phyloP scores from a whole-genome alignment of 331 rosid genomes.

The Stylosanthes scabra region DNA sequence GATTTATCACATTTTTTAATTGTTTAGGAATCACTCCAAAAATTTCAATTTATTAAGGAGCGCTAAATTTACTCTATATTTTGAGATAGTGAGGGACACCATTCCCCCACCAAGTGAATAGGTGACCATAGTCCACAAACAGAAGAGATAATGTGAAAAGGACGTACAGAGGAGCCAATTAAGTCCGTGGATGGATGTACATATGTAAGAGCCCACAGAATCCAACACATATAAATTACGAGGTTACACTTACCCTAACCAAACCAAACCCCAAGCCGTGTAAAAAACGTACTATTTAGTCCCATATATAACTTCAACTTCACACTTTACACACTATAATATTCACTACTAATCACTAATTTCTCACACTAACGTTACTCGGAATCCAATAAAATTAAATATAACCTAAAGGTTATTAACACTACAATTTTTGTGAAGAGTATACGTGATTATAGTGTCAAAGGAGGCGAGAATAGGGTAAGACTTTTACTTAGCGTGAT shows the following conservation, averaged over 20 bases:
- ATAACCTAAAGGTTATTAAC: neutral
- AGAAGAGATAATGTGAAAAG: conserved; percentile 11
- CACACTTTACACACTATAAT: neutral
- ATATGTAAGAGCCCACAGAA: neutral
- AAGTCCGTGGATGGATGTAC: neutral
- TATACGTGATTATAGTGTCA: neutral
- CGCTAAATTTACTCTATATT: neutral
- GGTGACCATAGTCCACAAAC: neutral
- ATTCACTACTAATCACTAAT: neutral
- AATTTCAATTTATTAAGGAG: too few species aligned
- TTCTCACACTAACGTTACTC: neutral
- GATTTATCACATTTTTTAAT: too few species aligned
- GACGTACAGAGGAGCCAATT: conserved; percentile 22
- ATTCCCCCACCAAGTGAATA: neutral
- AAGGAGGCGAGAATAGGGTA: neutral
- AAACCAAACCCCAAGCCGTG: neutral
- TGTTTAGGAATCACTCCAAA: too few species aligned
- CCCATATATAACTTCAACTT: neutral
- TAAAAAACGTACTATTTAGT: neutral
- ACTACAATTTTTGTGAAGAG: neutral
- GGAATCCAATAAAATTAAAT: neutral
- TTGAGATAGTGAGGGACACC: neutral
- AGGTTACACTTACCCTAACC: conserved; percentile 7
- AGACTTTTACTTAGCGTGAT: conserved; percentile 44
- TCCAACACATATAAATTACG: neutral